These are phyloP conservation scores for Butyriboletus loyo DNA, from an alignment of 768 basidiomycete species.

Conservation along the genomic window DNA sequence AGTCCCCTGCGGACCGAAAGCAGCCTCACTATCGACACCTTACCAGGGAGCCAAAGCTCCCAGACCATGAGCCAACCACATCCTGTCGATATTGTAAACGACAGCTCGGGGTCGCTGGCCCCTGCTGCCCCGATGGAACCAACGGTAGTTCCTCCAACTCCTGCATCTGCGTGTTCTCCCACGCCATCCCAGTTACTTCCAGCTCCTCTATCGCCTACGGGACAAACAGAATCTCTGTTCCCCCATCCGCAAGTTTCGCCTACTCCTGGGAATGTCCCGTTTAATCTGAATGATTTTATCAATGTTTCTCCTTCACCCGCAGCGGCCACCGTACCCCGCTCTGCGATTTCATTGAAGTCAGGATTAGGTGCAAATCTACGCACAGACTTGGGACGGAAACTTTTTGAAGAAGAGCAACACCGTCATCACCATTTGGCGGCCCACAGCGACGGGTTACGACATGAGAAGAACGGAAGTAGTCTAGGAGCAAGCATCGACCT, in stretches of 20 bases:
- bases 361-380: slow-evolving; percentile 50
- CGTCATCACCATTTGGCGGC: slow-evolving; percentile 32
- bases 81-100: slow-evolving; percentile 14
- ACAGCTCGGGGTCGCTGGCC: slow-evolving; percentile 16
- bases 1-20: slow-evolving; percentile 28
- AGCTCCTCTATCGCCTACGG: slow-evolving; percentile 24
- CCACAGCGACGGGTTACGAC: slow-evolving; percentile 23
- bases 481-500: slow-evolving; percentile 33
- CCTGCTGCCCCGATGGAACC: slow-evolving; percentile 30
- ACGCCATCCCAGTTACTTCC: slow-evolving; percentile 25
- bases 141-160: slow-evolving; percentile 34
- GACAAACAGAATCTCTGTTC: slow-evolving; percentile 17
- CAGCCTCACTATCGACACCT: slow-evolving; percentile 22
- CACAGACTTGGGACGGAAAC: slow-evolving; percentile 60
- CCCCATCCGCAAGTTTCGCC: slow-evolving; percentile 34
- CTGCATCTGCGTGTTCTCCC: slow-evolving; percentile 25
- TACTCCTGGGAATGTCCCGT: slow-evolving; percentile 38
- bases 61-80: slow-evolving; percentile 20
- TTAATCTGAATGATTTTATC: slow-evolving; percentile 71
- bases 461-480: slow-evolving; percentile 24
- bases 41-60: slow-evolving; percentile 27
- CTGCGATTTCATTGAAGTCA: slow-evolving; percentile 30
- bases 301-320: slow-evolving; percentile 68
- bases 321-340: slow-evolving; percentile 31
- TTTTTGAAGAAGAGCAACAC: slow-evolving; percentile 70